Evolutionary conservation across 805 yeast species (phyloP), one percentile per base, ranked within the genome.

Genomic region (Lipomyces chichibuensis): DNA sequence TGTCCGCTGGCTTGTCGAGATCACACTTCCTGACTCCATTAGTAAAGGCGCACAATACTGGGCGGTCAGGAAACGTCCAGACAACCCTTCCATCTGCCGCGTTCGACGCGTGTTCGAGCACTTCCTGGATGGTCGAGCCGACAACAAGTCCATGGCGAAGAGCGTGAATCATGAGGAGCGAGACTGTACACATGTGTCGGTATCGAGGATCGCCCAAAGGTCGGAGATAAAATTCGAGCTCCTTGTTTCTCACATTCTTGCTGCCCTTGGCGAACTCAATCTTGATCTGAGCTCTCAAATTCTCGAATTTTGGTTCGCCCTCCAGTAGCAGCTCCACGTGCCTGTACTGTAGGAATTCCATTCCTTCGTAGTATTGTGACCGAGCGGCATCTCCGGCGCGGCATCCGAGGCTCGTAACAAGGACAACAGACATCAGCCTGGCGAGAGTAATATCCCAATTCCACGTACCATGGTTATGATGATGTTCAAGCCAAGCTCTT

Each of bases 261-360:
- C 46, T 39, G 1, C 46, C 46, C 46, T 39, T 39, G 46, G n/a
- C n/a, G 46, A 39, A 39, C 46, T 39, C 46, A 39, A 39, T 13
- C n/a, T 5, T 39, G 46, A 39, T 17, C 20, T 3, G 46, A 13
- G n/a, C 46, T 17, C 46, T 20, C n/a, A 39, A 39, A 39, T 39
- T 39, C 46, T 39, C 46, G 20, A 39, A 39, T 39, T 39, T 39
- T 39, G 46, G n/a, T 39, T 14, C 46, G 46, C 46, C 46, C 46
- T 39, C 46, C 46, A 39, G 46, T 39, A 39, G 46, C 46, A 39
- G 46, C n/a, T 39, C 46, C 46, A 39, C 46, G n/a, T 39, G n/a
- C 20, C 46, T 39, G 46, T 39, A 39, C n/a, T 39, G 46, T 39
- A 39, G 46, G 46, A 11, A 39, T 39, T 39, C 46, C 46, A 4